phyloP scores from a whole-genome alignment of 257 asterid species.

The Craterostigma plantagineum region DNA sequence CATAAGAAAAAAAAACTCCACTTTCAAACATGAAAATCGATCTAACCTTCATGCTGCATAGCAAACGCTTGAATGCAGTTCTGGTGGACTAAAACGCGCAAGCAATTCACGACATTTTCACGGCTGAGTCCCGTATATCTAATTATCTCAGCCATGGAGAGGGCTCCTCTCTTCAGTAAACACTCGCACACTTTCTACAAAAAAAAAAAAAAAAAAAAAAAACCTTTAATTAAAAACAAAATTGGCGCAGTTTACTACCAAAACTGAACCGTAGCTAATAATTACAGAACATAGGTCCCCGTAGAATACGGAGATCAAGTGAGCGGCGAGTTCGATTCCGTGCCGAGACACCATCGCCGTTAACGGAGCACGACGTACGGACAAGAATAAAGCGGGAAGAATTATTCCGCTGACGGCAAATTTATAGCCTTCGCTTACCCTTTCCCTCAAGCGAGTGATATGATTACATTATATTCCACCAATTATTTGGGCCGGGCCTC shows the following conservation, averaged over 20 bases:
- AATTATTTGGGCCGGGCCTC: no score
- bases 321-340: slow-evolving; percentile 50
- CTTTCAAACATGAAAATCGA: slow-evolving; percentile 5
- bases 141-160: slow-evolving; percentile 28
- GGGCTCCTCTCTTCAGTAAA: slow-evolving; percentile 52
- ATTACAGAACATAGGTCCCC: slow-evolving; percentile 55
- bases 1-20: not conserved
- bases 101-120: slow-evolving; percentile 44
- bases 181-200: slow-evolving; percentile 80
- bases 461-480: no score
- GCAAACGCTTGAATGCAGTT: slow-evolving; percentile 76
- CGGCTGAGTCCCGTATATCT: slow-evolving; percentile 38
- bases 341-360: slow-evolving; percentile 35
- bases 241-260: not conserved
- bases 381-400: no score
- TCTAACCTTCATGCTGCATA: slow-evolving; percentile 35
- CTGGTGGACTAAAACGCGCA: slow-evolving; percentile 72
- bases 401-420: no score
- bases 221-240: not conserved
- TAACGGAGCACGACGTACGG: no score
- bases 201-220: no score
- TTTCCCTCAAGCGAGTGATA: no score
- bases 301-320: slow-evolving; percentile 39
- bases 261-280: not conserved
- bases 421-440: no score